phyloP scores from a whole-genome alignment of 2,329 filamentous ascomycete species.

The Drechslerella coelobrocha region DNA sequence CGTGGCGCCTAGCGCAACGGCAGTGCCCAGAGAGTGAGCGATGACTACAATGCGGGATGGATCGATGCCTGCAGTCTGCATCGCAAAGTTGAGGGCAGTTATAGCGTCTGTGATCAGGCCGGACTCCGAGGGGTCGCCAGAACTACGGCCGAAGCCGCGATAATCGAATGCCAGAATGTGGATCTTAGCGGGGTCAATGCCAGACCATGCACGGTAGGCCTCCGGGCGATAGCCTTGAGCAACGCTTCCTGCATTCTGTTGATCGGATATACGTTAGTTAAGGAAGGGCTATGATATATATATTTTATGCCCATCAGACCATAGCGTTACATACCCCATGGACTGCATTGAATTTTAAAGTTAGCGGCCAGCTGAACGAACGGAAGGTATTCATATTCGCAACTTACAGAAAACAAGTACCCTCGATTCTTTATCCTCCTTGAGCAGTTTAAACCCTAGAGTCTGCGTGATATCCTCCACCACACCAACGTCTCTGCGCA shows the following conservation, averaged over 20 bases:
- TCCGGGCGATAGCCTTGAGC: slow-evolving; percentile 78
- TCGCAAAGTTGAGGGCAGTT: slow-evolving; percentile 74
- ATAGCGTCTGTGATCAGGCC: slow-evolving; percentile 82
- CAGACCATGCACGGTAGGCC: slow-evolving; percentile 77
- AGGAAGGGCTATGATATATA: slow-evolving; percentile 2
- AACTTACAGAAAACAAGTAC: slow-evolving; percentile 70
- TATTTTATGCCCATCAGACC: slow-evolving; percentile 1
- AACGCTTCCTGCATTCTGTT: slow-evolving; percentile 82
- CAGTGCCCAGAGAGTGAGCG: slow-evolving; percentile 88
- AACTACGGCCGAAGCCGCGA: slow-evolving; percentile 82
- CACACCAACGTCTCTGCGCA: slow-evolving; percentile 63
- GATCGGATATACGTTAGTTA: background rate
- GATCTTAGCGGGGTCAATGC: slow-evolving; percentile 71
- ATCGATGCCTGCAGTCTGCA: slow-evolving; percentile 69
- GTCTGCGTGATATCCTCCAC: slow-evolving; percentile 65
- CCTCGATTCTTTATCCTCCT: slow-evolving; percentile 68
- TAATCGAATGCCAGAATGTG: slow-evolving; percentile 92
- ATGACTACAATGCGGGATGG: slow-evolving; percentile 77
- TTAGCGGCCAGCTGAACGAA: slow-evolving; percentile 50
- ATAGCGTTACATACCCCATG: slow-evolving; percentile 65
- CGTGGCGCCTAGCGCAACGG: slow-evolving; percentile 75
- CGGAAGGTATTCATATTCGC: slow-evolving; percentile 51
- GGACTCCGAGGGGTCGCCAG: slow-evolving; percentile 77
- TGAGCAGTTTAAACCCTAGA: slow-evolving; percentile 68
- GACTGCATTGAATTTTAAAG: slow-evolving; percentile 59